Base-by-base conservation (phyloP, 768 basidiomycete genomes). In the Hericium coralloides region DNA sequence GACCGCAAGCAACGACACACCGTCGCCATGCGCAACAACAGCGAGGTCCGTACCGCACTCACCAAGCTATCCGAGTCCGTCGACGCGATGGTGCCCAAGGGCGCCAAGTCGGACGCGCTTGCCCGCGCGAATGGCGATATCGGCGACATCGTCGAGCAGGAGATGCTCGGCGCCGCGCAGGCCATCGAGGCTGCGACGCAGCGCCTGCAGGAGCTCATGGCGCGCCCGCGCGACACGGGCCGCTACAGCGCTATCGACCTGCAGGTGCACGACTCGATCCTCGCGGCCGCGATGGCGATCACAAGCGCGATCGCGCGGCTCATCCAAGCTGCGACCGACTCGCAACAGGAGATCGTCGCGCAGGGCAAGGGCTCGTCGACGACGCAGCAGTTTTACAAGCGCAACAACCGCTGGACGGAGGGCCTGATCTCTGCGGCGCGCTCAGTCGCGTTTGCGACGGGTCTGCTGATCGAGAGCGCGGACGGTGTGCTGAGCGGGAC, bases 321-420 rank as follows among this genome's bases (percentile, higher is more conserved):
- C 58, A 98, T 99, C 68, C 82, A 89, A 68, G 95, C 97, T 9
- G 97, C 97, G 20, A 97, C 97, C 1, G 95, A 95, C 38, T 98
- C 95, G 52, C 97, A 99, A 71, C 84, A 98, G 69, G 97, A 99
- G 74, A 99, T 99, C 55, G 97, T 98, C 55, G 85, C 87, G 2
- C 87, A 97, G 73, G 97, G 97, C 57, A 90, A 84, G 69, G 97
- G 97, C 8, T 90, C 94, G 18, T 93, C 85, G 70, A 82, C 94
- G 22, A 84, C 78, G 18, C 92, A 95, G 70, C 95, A 98, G 66
- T 99, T 99, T 80, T 99, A 98, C 81, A 99, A 99, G 76, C 87
- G 92, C 59, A 98, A 99, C 83, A 98, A 98, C 72, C 82, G 97
- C 59, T 99, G 97, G 97, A 99, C 97, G 47, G 97, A 99, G 70